Conservation (phyloP, 1,284 basidiomycete species). For the Tausonia pullulans region DNA sequence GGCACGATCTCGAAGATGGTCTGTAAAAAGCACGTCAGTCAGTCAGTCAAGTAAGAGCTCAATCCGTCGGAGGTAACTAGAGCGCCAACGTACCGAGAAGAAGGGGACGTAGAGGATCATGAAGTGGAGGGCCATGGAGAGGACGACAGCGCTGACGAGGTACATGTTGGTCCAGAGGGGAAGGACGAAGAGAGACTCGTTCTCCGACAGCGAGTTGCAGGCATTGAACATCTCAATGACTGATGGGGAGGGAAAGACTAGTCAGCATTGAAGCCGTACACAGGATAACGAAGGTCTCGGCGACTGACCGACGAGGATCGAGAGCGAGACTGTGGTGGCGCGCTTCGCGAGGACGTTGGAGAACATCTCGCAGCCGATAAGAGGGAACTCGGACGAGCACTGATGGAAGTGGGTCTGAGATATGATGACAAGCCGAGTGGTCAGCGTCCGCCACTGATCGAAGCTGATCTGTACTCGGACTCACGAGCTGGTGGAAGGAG, state of each 20-base stretch:
- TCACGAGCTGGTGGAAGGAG: conserved; percentile 77
- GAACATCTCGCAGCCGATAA: conserved; percentile 91
- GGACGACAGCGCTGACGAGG: conserved; percentile 71
- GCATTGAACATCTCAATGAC: conserved; percentile 99
- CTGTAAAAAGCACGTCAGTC: conserved; percentile 32
- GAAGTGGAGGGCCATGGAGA: conserved; percentile 86
- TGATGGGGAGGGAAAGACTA: neutral
- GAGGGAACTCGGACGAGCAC: conserved; percentile 67
- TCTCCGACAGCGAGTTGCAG: conserved; percentile 97
- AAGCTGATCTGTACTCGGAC: conserved; percentile 30
- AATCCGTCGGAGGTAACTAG: no score
- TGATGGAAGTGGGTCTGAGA: conserved; percentile 84
- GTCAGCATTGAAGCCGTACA: neutral
- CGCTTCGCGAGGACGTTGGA: conserved; percentile 66
- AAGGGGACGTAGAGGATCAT: conserved; percentile 91
- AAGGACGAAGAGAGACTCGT: conserved; percentile 77
- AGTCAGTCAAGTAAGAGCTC: no score
- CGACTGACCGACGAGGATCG: conserved; percentile 65
- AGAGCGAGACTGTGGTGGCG: conserved; percentile 93
- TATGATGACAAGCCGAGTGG: neutral
- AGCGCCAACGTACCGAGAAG: conserved; percentile 56
- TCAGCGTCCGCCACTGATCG: neutral
- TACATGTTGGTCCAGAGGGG: conserved; percentile 90
- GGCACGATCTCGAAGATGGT: conserved; percentile 84
- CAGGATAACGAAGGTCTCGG: neutral